Conservation (phyloP, 2,329 filamentous ascomycete species). For the Colletotrichum chrysophilum region DNA sequence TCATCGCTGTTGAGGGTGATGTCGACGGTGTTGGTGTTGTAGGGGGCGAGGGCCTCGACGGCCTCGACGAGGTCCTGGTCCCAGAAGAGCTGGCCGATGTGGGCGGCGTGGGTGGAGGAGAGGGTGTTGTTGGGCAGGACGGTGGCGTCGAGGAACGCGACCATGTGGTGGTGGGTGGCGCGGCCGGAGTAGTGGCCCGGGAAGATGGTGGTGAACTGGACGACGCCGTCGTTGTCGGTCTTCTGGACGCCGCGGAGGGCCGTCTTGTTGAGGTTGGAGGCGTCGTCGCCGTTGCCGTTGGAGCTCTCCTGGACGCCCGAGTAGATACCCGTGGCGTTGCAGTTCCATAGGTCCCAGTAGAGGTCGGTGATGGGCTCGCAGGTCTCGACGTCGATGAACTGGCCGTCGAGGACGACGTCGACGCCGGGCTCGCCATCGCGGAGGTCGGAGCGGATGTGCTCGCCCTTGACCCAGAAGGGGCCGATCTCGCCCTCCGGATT, state of each 20-base stretch:
- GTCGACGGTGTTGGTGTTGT: conserved; percentile 11
- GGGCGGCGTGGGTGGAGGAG: conserved; percentile 44
- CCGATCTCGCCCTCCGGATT: conserved; percentile 51
- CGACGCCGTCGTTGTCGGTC: conserved; percentile 25
- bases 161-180: conserved; percentile 52
- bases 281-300: conserved; percentile 5
- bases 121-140: conserved; percentile 47
- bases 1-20: conserved; percentile 38
- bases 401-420: conserved; percentile 8
- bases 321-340: conserved; percentile 47
- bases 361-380: conserved; percentile 18
- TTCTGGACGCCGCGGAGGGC: conserved; percentile 16
- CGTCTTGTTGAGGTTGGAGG: conserved; percentile 1
- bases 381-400: conserved; percentile 17
- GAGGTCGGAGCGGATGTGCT: conserved; percentile 15
- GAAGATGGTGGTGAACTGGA: conserved; percentile 47
- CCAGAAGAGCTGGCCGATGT: conserved; percentile 19
- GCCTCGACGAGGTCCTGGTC: conserved; percentile 3
- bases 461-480: conserved; percentile 43
- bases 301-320: conserved; percentile 29
- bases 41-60: conserved; percentile 7
- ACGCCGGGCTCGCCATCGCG: conserved; percentile 7
- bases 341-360: conserved; percentile 25
- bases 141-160: conserved; percentile 7
- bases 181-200: conserved; percentile 50